phyloP scores from a whole-genome alignment of 768 basidiomycete genomes.

The Boletus coccyginus region DNA sequence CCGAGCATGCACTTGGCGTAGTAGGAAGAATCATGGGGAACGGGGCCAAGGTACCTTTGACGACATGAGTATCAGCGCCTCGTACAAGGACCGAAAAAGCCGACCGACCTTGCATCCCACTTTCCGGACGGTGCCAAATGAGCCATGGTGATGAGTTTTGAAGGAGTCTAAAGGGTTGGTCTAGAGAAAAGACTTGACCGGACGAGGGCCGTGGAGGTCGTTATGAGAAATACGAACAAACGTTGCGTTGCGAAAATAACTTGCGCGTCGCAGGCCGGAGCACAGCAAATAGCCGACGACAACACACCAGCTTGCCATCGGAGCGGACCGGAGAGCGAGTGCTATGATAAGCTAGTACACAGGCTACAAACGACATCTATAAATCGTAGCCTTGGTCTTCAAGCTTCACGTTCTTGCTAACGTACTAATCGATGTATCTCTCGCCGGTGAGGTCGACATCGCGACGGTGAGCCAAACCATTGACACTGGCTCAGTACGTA shows the following conservation, averaged over 20 bases:
- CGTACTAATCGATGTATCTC: too few relatives aligned
- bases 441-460: neutral
- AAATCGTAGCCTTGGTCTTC: too few relatives aligned
- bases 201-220: conserved; percentile 19
- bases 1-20: conserved; percentile 87
- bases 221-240: conserved; percentile 17
- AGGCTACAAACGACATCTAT: too few relatives aligned
- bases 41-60: conserved; percentile 63
- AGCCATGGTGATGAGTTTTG: conserved; percentile 46
- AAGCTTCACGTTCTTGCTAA: too few relatives aligned
- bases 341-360: too few relatives aligned
- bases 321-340: neutral
- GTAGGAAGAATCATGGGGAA: conserved; percentile 72
- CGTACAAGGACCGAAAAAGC: neutral
- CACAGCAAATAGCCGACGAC: conserved; percentile 5
- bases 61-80: conserved; percentile 2
- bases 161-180: conserved; percentile 3
- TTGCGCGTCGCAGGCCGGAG: neutral
- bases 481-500: neutral
- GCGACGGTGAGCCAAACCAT: too few relatives aligned
- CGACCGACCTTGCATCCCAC: conserved; percentile 69
- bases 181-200: conserved; percentile 23
- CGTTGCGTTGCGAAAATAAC: neutral
- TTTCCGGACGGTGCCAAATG: conserved; percentile 49
- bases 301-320: conserved; percentile 12